Evolutionary conservation across 202 grass and related monocot genomes (phyloP), one percentile per base, ranked within the genome.

Genomic region (Panicum virgatum): DNA sequence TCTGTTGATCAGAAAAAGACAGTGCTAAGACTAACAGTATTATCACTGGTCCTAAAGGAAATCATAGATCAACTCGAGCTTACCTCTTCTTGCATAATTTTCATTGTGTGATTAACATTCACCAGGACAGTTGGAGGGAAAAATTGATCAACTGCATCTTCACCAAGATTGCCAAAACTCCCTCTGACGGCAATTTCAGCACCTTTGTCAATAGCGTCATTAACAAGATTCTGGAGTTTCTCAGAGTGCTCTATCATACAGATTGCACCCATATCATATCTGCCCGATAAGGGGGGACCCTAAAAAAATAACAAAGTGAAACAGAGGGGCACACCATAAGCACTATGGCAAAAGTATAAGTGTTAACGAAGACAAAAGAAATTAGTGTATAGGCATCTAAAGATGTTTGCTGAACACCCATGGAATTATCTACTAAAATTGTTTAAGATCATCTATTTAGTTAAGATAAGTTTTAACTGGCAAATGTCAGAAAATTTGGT

Each of bases 51-150:
- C 47, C 16, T 42, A 62, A 66, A 71, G 12, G 9, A 70, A 62
- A 54, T 22, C 14, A 73, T 40, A 6, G 27, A 19, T 64, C 9
- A 0, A 8, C 22, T 73, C 69, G 30, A 76, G 30, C 56, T 6
- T 93, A 98, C 96, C 92, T 98, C 96, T 81, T 95, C 96, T 77
- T 93, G 96, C 96, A 98, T 98, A 57, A 95, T 83, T 81, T 91
- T 93, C 96, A 98, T 98, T 30, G 87, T 89, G 73, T 98, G 92
- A 61, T 98, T 37, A 85, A 98, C 92, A 73, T 98, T 98, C 65
- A 95, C 90, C 54, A 98, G 74, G 30, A 98, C 92, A 87, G 96
- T 98, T 77, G 96, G 96, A 59, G 88, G 90, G 38, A 95, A 98
- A 89, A 91, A 98, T 5, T 98, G 96, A 88, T 98, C 92, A 77